Evolutionary conservation across 768 basidiomycete species (phyloP).

Genomic region (Mycena galericulata): DNA sequence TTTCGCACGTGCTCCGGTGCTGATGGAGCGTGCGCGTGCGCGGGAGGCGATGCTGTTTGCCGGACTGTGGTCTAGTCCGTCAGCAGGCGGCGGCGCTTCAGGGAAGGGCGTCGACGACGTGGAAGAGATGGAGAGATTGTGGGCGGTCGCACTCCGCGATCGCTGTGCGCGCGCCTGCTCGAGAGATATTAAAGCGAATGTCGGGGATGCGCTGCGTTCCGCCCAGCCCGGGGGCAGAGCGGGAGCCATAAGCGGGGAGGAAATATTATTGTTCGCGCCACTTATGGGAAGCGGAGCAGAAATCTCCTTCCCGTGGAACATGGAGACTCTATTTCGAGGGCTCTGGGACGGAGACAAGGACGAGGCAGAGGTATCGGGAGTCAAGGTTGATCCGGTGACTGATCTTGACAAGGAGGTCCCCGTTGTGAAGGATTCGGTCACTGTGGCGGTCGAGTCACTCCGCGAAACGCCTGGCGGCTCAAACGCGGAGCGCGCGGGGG

Average conservation of each 20-base stretch:
- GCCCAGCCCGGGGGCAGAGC: slow-evolving; percentile 59
- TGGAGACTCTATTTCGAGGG: slow-evolving; percentile 44
- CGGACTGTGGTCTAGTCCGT: slow-evolving; percentile 41
- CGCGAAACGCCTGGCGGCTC: slow-evolving; percentile 48
- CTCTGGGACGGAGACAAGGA: slow-evolving; percentile 38
- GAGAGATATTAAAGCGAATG: slow-evolving; percentile 77
- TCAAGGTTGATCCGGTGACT: slow-evolving; percentile 47
- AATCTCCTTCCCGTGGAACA: slow-evolving; percentile 64
- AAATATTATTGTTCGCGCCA: slow-evolving; percentile 39
- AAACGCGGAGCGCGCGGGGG: slow-evolving; percentile 44
- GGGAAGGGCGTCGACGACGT: slow-evolving; percentile 47
- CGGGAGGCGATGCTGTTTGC: slow-evolving; percentile 39
- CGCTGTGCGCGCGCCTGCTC: slow-evolving; percentile 85
- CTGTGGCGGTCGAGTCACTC: slow-evolving; percentile 65
- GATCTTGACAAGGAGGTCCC: slow-evolving; percentile 47
- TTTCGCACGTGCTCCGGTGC: slow-evolving; percentile 68
- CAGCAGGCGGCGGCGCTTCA: slow-evolving; percentile 43
- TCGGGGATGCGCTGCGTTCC: slow-evolving; percentile 58
- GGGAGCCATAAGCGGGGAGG: slow-evolving; percentile 45
- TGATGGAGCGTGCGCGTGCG: slow-evolving; percentile 70
- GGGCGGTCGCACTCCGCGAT: slow-evolving; percentile 62
- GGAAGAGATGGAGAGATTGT: slow-evolving; percentile 44
- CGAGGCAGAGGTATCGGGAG: slow-evolving; percentile 50
- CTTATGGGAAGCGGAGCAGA: slow-evolving; percentile 64
- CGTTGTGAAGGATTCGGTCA: slow-evolving; percentile 55